A percentile compares a stretch with the other conserved stretches of the same genome.
These are phyloP conservation scores for Acacia confusa DNA, from an alignment of 306 rosid species.

Conservation along the genomic window DNA sequence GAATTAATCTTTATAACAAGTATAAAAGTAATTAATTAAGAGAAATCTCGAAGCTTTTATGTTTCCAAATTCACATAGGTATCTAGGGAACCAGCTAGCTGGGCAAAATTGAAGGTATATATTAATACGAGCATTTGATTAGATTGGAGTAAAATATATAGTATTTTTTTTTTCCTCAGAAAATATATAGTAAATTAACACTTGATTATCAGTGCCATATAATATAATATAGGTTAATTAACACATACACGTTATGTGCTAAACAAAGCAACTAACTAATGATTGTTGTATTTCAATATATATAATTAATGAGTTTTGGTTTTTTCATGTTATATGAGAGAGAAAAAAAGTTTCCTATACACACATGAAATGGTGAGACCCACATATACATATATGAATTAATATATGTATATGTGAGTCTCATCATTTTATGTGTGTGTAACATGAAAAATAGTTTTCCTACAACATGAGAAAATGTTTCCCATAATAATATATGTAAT, in stretches of 20 bases:
- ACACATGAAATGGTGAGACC: no score
- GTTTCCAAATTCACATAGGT: background rate
- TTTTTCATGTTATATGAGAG: no score
- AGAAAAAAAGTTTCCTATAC: no score
- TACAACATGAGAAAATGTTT: no score
- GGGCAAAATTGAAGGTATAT: no score
- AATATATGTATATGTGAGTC: no score
- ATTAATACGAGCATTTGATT: background rate
- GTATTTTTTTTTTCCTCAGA: no score
- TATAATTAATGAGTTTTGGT: background rate
- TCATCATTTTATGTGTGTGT: no score
- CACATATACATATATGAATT: no score
- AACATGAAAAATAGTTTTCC: no score
- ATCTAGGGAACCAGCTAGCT: background rate
- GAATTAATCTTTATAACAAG: background rate
- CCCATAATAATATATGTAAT: background rate
- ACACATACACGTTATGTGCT: background rate
- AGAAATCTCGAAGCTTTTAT: background rate
- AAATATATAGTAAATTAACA: background rate
- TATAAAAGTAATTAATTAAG: background rate
- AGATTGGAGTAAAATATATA: background rate
- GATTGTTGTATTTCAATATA: background rate
- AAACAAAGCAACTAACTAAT: background rate
- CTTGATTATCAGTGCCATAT: background rate
- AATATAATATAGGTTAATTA: background rate